Percentiles rank a stretch among this genome's conserved stretches.
Evolutionary conservation across 2,329 filamentous ascomycete genomes (phyloP).

Genomic region (Phialemoniopsis sp.): DNA sequence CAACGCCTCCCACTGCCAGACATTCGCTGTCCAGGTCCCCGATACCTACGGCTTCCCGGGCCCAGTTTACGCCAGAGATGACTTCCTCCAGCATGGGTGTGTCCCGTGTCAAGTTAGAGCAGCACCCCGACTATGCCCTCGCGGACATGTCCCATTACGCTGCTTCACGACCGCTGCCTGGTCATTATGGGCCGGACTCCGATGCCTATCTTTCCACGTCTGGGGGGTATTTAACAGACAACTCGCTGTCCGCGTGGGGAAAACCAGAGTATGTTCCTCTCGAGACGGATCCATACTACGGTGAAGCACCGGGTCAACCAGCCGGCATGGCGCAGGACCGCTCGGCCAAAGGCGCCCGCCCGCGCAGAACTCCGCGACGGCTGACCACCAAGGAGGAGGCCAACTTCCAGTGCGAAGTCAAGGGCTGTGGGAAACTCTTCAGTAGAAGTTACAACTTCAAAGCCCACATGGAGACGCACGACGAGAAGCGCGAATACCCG

Average conservation of each 20-base stretch:
- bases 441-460: conserved; percentile 84
- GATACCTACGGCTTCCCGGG: conserved; percentile 18
- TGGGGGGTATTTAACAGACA: conserved; percentile 32
- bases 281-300: conserved; percentile 26
- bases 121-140: conserved; percentile 24
- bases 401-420: conserved; percentile 64
- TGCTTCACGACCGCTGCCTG: conserved; percentile 30
- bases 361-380: conserved; percentile 38
- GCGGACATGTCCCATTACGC: conserved; percentile 34
- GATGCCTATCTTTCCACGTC: conserved; percentile 17
- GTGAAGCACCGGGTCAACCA: conserved; percentile 13
- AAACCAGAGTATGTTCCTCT: conserved; percentile 30
- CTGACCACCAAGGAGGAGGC: conserved; percentile 65
- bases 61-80: too few relatives aligned
- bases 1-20: conserved; percentile 12
- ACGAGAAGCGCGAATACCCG: conserved; percentile 66
- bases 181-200: conserved; percentile 21
- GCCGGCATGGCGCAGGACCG: conserved; percentile 15
- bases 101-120: conserved; percentile 35
- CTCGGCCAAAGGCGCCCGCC: conserved; percentile 16
- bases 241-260: conserved; percentile 28
- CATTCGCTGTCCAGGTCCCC: conserved; percentile 18
- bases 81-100: conserved; percentile 2
- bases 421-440: conserved; percentile 73
- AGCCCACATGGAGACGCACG: conserved; percentile 80